These are phyloP conservation scores for Sclerotinia glacialis DNA, from an alignment of 2,329 filamentous ascomycete species.

Conservation along the genomic window DNA sequence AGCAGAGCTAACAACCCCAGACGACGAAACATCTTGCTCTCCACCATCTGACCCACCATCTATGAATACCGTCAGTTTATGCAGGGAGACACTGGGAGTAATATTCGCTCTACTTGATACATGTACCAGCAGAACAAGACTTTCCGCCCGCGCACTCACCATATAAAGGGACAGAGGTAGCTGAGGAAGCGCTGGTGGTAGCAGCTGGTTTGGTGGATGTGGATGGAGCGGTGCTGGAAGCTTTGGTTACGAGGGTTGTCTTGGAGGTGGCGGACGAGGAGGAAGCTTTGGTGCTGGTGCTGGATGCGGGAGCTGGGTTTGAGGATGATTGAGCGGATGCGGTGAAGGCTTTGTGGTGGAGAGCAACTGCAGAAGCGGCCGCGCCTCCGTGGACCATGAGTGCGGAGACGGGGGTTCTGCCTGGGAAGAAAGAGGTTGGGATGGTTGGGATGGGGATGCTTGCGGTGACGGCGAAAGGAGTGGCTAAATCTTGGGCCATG, in stretches of 20 bases:
- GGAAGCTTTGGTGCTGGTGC: background rate
- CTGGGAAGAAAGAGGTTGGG: slow-evolving; percentile 34
- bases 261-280: background rate
- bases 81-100: slow-evolving; percentile 2
- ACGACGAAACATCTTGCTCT: background rate
- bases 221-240: background rate
- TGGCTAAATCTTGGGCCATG: slow-evolving; percentile 28
- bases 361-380: background rate
- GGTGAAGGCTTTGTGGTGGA: background rate
- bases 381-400: slow-evolving; percentile 10
- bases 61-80: background rate
- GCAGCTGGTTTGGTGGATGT: background rate
- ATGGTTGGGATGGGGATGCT: slow-evolving; percentile 33
- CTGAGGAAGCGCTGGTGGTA: background rate
- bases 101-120: background rate
- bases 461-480: slow-evolving; percentile 27
- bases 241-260: background rate
- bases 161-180: background rate
- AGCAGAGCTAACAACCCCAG: background rate
- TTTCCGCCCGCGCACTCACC: slow-evolving; percentile 1
- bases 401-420: slow-evolving; percentile 25
- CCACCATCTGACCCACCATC: background rate
- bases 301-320: no score
- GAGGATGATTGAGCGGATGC: background rate
- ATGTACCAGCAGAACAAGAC: slow-evolving; percentile 5